Evolutionary conservation across 768 basidiomycete genomes (phyloP).

Genomic region (Tylopilus balloui): DNA sequence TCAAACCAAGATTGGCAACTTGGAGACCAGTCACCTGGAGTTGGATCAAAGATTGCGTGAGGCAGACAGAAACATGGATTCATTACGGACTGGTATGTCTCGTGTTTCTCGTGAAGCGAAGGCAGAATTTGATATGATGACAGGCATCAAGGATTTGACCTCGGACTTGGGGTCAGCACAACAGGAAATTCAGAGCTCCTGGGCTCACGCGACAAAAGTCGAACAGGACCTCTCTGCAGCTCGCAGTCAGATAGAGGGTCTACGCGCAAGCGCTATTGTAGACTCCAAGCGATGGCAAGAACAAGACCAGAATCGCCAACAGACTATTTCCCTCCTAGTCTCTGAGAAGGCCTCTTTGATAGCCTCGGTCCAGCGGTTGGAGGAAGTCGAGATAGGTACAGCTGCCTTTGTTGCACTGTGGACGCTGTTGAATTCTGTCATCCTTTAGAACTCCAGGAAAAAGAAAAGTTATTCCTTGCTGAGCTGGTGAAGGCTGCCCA

Average conservation of each 20-base stretch:
- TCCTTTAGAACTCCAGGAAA: slow-evolving; percentile 40
- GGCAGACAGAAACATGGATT: slow-evolving; percentile 4
- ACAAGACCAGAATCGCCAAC: slow-evolving; percentile 54
- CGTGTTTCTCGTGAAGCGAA: slow-evolving; percentile 19
- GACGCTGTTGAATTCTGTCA: background rate
- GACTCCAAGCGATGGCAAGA: slow-evolving; percentile 23
- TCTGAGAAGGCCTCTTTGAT: slow-evolving; percentile 62
- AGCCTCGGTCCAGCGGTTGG: slow-evolving; percentile 54
- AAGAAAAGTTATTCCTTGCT: slow-evolving; percentile 38
- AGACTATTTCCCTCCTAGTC: slow-evolving; percentile 74
- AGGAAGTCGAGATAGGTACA: slow-evolving; percentile 59
- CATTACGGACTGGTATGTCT: slow-evolving; percentile 22
- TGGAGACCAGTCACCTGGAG: slow-evolving; percentile 13
- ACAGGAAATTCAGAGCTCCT: slow-evolving; percentile 10
- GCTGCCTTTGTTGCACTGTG: slow-evolving; percentile 1
- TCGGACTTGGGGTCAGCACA: slow-evolving; percentile 16
- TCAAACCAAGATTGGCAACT: slow-evolving; percentile 13
- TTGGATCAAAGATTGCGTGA: slow-evolving; percentile 12
- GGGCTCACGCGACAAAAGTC: slow-evolving; percentile 11
- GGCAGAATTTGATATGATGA: slow-evolving; percentile 23
- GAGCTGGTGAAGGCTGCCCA: slow-evolving; percentile 40
- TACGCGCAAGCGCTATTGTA: slow-evolving; percentile 11
- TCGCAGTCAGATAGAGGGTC: slow-evolving; percentile 16
- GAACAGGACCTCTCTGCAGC: slow-evolving; percentile 23
- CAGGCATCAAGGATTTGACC: slow-evolving; percentile 19